Base-by-base conservation (phyloP, 1,284 basidiomycete genomes). In the Leccinum pachyderme region DNA sequence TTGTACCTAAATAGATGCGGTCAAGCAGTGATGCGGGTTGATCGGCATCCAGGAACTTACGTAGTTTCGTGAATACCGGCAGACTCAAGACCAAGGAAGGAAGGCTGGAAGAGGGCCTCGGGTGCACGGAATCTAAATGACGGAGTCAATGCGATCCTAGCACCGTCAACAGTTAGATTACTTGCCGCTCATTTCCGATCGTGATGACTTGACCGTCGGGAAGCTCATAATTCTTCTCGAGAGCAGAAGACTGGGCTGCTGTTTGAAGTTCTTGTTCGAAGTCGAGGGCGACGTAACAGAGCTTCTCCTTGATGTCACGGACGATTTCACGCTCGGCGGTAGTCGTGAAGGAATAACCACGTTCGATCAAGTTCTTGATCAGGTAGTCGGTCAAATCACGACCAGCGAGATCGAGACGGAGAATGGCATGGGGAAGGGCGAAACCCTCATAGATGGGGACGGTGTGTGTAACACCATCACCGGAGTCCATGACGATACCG, bases 231-330 rank as follows among this genome's bases (percentile, higher is more conserved):
- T 84, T 90, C 86, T 96, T 97, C 81, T 96, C 94, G 56, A 96
- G 71, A 47, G 92, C 87, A 55, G 92, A 95, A 28, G 92, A 94
- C 74, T 94, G 91, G 61, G 91, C 89, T 45, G 94, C 93, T 44
- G 91, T 95, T 79, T 93, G 90, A 67, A 97, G 82, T 79, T 97
- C 95, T 78, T 97, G 91, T 77, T 96, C 93, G 71, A 96, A 97
- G 80, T 97, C 95, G 65, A 96, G 86, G 39, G 95, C 95, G 67
- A 97, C 93, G 76, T 97, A 97, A 80, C 94, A 96, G 50, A 97
- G 86, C 81, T 95, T 96, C 84, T 97, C 95, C 84, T 97, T 97
- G 83, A 97, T 95, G 76, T 97, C 95, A 69, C 95, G 86, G 69
- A 97, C 95, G 60, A 97, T 94, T 86, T 96, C 94, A 72, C 90